Evolutionary conservation across 805 yeast species (phyloP), one percentile per base, ranked within the genome.

Genomic region (Komagataella mondaviorum): DNA sequence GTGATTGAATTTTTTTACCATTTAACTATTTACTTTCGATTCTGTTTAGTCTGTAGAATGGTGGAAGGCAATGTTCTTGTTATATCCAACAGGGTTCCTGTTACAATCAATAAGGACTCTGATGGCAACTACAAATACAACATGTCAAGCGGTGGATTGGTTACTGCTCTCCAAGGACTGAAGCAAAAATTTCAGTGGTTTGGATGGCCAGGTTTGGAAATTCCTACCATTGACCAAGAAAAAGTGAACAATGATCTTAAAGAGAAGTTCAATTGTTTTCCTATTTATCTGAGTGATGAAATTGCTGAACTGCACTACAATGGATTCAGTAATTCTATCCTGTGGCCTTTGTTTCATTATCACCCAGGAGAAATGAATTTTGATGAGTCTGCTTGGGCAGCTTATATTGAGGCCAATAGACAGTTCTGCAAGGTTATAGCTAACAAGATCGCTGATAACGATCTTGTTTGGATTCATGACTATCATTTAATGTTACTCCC

Each of bases 361-460:
- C 99, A 93, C 63, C 99, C 99, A 0, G 99, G 98, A 55, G 99
- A 95, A 66, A 93, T 95, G 85, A 90, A 88, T 64, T 93, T 93
- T 62, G 99, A 93, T 67, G 99, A 93, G 64, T 81, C 80, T 55
- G 96, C 97, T 1, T 93, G 99, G 99, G 90, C 90, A 51, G 98
- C 98, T 1, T 93, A 93, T 65, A 85, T 88, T 52, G 93, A 88
- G 64, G 98, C 98, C 6, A 93, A 93, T 63, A 70, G 82, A 53
- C 71, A 77, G 54, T 93, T 93, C 70, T 93, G 96, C 10, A 71
- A 78, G 44, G 83, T 76, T 45, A 81, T 93, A 53, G 80, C 87
- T 8, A 68, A 75, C 18, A 79, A 80, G 58, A 83, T 86, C 45
- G 72, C 80, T 30, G 95, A 88, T 55, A 82, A 85, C 52, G 99